Percentiles rank a stretch among this genome's conserved stretches.
Conservation (phyloP, 352 stramenopile species). For the Pythium grandisporangium region DNA sequence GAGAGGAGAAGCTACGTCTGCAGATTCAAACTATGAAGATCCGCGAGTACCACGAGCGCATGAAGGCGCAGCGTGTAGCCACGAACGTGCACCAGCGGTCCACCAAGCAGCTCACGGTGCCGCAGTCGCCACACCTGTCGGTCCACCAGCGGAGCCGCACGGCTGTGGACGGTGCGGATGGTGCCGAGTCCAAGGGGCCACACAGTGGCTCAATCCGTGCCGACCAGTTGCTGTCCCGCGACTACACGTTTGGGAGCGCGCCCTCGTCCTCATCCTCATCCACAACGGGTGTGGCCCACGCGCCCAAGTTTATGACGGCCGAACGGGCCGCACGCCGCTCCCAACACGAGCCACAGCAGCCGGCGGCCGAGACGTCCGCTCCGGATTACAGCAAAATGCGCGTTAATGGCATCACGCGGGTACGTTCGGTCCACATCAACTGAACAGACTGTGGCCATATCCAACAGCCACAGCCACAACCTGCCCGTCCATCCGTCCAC, state of each 20-base stretch:
- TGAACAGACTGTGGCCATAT: too few relatives aligned
- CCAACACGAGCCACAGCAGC: constrained; percentile 6
- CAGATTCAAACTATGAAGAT: constrained; percentile 69
- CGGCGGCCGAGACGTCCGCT: neutral
- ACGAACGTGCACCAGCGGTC: constrained; percentile 67
- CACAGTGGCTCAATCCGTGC: constrained; percentile 8
- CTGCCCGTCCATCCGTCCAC: too few relatives aligned
- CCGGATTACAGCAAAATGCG: constrained; percentile 17
- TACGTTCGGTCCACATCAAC: too few relatives aligned
- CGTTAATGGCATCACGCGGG: constrained; percentile 15
- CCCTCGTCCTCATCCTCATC: too few relatives aligned
- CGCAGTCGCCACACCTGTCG: constrained; percentile 52
- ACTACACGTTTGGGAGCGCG: too few relatives aligned
- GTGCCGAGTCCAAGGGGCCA: neutral
- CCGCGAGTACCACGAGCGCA: constrained; percentile 69
- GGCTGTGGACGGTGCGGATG: neutral
- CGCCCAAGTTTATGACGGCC: constrained; percentile 16
- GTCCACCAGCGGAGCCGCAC: constrained; percentile 39
- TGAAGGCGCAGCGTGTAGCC: constrained; percentile 49
- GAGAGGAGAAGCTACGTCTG: constrained; percentile 53
- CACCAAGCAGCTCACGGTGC: constrained; percentile 74
- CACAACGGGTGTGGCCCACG: constrained; percentile 16
- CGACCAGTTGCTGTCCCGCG: constrained; percentile 17
- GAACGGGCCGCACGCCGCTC: constrained; percentile 13
- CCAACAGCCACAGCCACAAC: too few relatives aligned